phyloP scores from a whole-genome alignment of 768 basidiomycete species.

The Lyophyllum shimeji region DNA sequence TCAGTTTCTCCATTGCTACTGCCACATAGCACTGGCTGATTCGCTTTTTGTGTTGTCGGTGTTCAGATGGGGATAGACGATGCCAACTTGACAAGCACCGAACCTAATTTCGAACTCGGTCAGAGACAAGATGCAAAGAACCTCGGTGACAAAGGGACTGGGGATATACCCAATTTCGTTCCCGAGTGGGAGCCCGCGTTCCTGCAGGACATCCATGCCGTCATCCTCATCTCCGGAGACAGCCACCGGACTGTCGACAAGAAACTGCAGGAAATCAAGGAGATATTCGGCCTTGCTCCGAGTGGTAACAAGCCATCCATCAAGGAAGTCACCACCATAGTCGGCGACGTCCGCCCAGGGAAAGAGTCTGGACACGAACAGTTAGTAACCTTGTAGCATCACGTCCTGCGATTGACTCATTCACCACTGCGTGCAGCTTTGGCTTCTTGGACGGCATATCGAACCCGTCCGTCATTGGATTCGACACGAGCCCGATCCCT shows the following conservation, averaged over 20 bases:
- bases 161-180: constrained; percentile 21
- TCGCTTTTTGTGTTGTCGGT: not conserved
- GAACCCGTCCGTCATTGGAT: constrained; percentile 45
- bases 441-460: constrained; percentile 55
- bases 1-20: constrained; percentile 13
- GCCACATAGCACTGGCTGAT: not conserved
- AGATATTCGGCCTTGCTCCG: constrained; percentile 32
- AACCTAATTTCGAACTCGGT: constrained; percentile 35
- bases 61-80: constrained; percentile 41
- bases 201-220: constrained; percentile 44
- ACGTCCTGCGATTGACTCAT: no score
- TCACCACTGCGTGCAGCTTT: constrained; percentile 33
- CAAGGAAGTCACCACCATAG: constrained; percentile 34
- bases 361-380: constrained; percentile 47
- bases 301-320: constrained; percentile 28
- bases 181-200: constrained; percentile 53
- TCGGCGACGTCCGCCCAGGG: constrained; percentile 45
- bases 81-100: constrained; percentile 29
- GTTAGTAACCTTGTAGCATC: constrained; percentile 25
- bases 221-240: constrained; percentile 52
- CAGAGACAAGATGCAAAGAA: constrained; percentile 37
- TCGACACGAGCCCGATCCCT: constrained; percentile 32
- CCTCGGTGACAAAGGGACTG: constrained; percentile 37
- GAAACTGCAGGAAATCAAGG: constrained; percentile 31
- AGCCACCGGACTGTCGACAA: constrained; percentile 35